phyloP scores from a whole-genome alignment of 106 monocot species.

The Phalaenopsis equestris region DNA sequence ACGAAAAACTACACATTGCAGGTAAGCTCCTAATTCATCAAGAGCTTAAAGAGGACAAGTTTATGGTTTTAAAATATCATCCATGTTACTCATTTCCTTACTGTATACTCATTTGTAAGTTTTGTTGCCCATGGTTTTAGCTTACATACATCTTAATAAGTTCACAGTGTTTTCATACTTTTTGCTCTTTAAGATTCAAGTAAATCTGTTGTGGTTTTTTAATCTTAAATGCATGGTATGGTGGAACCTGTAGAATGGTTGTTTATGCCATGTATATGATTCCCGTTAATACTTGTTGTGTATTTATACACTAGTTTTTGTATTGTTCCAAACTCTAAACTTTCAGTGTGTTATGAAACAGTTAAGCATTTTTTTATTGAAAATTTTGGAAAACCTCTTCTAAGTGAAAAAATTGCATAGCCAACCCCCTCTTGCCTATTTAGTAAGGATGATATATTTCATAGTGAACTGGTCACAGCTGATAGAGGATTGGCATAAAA shows the following conservation, averaged over 20 bases:
- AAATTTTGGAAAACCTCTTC: background rate
- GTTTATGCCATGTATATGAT: background rate
- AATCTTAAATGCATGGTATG: background rate
- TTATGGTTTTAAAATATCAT: background rate
- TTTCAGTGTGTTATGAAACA: background rate
- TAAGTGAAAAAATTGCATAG: background rate
- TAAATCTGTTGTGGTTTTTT: background rate
- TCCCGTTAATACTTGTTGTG: background rate
- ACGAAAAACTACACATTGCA: slow-evolving; percentile 95
- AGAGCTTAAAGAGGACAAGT: background rate
- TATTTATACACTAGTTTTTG: background rate
- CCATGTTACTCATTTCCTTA: background rate
- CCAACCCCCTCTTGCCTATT: too few species aligned
- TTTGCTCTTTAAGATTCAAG: background rate
- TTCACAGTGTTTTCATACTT: background rate
- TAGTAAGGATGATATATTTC: too few species aligned
- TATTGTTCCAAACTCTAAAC: background rate
- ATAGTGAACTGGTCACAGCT: too few species aligned
- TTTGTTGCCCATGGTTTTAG: background rate
- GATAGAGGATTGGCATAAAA: too few species aligned
- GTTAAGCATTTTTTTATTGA: background rate
- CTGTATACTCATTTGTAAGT: background rate
- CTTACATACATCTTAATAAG: background rate
- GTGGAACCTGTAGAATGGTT: background rate
- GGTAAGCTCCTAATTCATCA: slow-evolving; percentile 25